Percentiles rank a stretch among this genome's conserved stretches.
Evolutionary conservation across 1,284 basidiomycete genomes (phyloP).

Genomic region (Schizophyllum commune): DNA sequence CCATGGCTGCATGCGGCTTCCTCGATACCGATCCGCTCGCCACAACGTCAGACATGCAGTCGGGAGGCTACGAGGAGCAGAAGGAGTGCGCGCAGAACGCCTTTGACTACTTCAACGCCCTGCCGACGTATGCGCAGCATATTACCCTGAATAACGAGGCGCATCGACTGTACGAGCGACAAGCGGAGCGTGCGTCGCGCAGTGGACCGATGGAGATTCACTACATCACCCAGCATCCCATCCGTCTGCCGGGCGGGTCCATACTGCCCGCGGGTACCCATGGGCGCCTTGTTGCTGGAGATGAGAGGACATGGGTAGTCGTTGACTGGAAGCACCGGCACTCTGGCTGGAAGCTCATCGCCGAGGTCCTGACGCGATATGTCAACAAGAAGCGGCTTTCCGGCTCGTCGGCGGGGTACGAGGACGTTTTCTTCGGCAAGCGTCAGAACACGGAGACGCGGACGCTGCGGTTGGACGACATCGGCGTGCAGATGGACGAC

Average conservation of each 20-base stretch:
- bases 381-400: slow-evolving; percentile 46
- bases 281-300: slow-evolving; percentile 67
- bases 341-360: slow-evolving; percentile 76
- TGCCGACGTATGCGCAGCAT: slow-evolving; percentile 73
- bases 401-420: slow-evolving; percentile 34
- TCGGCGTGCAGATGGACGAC: slow-evolving; percentile 62
- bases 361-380: slow-evolving; percentile 73
- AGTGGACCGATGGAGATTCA: slow-evolving; percentile 44
- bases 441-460: slow-evolving; percentile 29
- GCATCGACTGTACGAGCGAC: slow-evolving; percentile 62
- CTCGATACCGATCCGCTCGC: slow-evolving; percentile 60
- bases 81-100: slow-evolving; percentile 57
- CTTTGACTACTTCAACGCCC: slow-evolving; percentile 63
- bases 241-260: slow-evolving; percentile 72
- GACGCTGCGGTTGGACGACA: slow-evolving; percentile 51
- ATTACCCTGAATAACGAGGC: slow-evolving; percentile 54
- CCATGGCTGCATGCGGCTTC: slow-evolving; percentile 68
- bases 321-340: slow-evolving; percentile 77
- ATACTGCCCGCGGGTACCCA: slow-evolving; percentile 56
- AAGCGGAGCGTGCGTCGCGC: slow-evolving; percentile 43
- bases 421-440: slow-evolving; percentile 43
- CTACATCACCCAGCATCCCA: slow-evolving; percentile 58
- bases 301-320: slow-evolving; percentile 63
- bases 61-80: slow-evolving; percentile 38
- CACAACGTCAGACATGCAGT: slow-evolving; percentile 23